phyloP scores from a whole-genome alignment of 2,329 filamentous ascomycete species.

The Hymenoscyphus repandus region DNA sequence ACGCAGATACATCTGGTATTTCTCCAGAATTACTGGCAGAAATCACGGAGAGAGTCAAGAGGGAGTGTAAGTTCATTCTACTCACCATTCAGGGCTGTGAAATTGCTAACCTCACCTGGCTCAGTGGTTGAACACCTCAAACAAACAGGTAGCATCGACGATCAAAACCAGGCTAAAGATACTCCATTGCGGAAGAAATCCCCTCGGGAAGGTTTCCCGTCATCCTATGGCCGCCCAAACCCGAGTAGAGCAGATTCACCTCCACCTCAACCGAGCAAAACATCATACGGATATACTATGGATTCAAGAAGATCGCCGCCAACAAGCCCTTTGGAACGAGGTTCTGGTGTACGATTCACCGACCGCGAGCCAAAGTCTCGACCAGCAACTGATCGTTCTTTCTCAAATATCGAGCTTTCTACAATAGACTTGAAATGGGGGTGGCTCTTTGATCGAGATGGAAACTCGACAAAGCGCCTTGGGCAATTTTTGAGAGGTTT shows the following conservation, averaged over 20 bases:
- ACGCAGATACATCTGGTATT: conserved; percentile 32
- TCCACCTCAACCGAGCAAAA: conserved; percentile 32
- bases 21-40: conserved; percentile 56
- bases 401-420: conserved; percentile 41
- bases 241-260: conserved; percentile 45
- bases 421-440: conserved; percentile 73
- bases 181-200: conserved; percentile 34
- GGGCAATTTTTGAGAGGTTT: conserved; percentile 68
- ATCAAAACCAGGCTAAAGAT: conserved; percentile 23
- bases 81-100: conserved; percentile 20
- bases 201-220: conserved; percentile 39
- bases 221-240: conserved; percentile 35
- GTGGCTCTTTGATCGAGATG: conserved; percentile 62
- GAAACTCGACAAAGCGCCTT: conserved; percentile 61
- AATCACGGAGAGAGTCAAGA: conserved; percentile 48
- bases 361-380: conserved; percentile 17
- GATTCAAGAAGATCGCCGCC: conserved; percentile 24
- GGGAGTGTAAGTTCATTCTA: conserved; percentile 41
- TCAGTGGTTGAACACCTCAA: conserved; percentile 32
- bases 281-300: conserved; percentile 27
- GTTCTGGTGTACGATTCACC: conserved; percentile 26
- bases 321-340: conserved; percentile 31
- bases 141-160: conserved; percentile 28
- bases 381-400: conserved; percentile 19
- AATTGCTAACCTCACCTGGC: conserved; percentile 11